A percentile compares a stretch with the other conserved stretches of the same genome.
Conservation (phyloP, 768 basidiomycete genomes). For the Artomyces pyxidatus region DNA sequence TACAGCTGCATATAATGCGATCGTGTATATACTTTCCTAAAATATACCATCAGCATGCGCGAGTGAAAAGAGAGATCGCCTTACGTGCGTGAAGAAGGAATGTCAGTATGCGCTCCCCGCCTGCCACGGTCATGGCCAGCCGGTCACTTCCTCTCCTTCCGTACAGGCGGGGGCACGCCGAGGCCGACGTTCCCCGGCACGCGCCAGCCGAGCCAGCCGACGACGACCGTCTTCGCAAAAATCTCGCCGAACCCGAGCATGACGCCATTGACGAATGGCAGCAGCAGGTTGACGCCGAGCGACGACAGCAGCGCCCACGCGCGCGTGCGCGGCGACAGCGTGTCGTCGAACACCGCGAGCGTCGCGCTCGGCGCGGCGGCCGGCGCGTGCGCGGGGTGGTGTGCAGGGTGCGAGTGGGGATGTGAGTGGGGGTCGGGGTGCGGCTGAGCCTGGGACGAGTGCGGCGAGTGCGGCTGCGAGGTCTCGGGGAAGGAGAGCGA, state of each 20-base stretch:
- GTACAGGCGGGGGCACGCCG: neutral
- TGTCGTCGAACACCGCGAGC: slow-evolving; percentile 60
- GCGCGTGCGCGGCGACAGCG: slow-evolving; percentile 60
- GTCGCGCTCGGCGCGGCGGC: slow-evolving; percentile 41
- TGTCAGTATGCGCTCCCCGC: too few relatives aligned
- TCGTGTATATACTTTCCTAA: neutral
- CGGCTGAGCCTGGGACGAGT: slow-evolving; percentile 18
- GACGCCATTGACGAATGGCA: slow-evolving; percentile 90
- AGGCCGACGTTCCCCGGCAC: slow-evolving; percentile 18
- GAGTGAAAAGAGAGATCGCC: too few relatives aligned
- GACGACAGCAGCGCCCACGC: slow-evolving; percentile 62
- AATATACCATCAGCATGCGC: too few relatives aligned
- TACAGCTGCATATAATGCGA: slow-evolving; percentile 2
- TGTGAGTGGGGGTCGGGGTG: too few relatives aligned
- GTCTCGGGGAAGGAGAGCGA: slow-evolving; percentile 70
- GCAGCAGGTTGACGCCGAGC: slow-evolving; percentile 72
- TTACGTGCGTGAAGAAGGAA: too few relatives aligned
- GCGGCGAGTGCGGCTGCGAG: slow-evolving; percentile 39
- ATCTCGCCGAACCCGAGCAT: slow-evolving; percentile 97
- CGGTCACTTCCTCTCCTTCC: neutral
- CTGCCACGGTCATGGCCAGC: too few relatives aligned
- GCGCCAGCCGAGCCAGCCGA: slow-evolving; percentile 42
- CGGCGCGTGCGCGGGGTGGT: too few relatives aligned
- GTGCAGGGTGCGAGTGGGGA: too few relatives aligned
- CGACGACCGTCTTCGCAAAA: slow-evolving; percentile 72